phyloP scores from a whole-genome alignment of 2,329 filamentous ascomycete genomes.

The Lizonia empirigonia region DNA sequence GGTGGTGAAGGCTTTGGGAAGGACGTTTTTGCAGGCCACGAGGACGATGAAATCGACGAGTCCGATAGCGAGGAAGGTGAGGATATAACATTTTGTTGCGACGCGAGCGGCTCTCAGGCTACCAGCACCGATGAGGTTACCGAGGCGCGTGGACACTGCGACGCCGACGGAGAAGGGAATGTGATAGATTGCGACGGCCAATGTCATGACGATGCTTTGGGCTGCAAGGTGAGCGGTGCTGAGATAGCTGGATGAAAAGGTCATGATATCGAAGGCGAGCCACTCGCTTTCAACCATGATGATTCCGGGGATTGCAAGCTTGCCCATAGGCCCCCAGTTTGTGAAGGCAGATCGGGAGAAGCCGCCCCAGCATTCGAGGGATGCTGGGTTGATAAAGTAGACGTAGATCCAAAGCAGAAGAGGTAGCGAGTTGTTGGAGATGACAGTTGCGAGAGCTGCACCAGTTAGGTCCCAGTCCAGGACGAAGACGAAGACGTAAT shows the following conservation, averaged over 20 bases:
- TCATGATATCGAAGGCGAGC: slow-evolving; percentile 54
- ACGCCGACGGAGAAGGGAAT: slow-evolving; percentile 50
- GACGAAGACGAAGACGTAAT: slow-evolving; percentile 55
- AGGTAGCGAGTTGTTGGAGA: slow-evolving; percentile 57
- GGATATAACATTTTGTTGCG: slow-evolving; percentile 41
- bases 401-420: slow-evolving; percentile 56
- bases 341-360: slow-evolving; percentile 69
- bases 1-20: slow-evolving; percentile 43
- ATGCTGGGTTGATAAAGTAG: slow-evolving; percentile 47
- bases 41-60: slow-evolving; percentile 44
- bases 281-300: slow-evolving; percentile 82
- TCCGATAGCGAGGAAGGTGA: slow-evolving; percentile 45
- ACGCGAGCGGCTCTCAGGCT: slow-evolving; percentile 41
- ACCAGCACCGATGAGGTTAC: slow-evolving; percentile 49
- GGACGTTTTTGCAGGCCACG: slow-evolving; percentile 34
- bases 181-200: slow-evolving; percentile 48
- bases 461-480: slow-evolving; percentile 56
- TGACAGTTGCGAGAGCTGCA: slow-evolving; percentile 57
- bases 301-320: slow-evolving; percentile 86
- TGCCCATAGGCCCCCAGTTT: slow-evolving; percentile 85
- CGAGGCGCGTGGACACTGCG: slow-evolving; percentile 48
- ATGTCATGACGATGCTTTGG: slow-evolving; percentile 58
- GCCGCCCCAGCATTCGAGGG: slow-evolving; percentile 69
- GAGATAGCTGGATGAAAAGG: slow-evolving; percentile 78
- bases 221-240: slow-evolving; percentile 82